Evolutionary conservation across 176 grass and related monocot species (phyloP).

Genomic region (Chloris gayana): DNA sequence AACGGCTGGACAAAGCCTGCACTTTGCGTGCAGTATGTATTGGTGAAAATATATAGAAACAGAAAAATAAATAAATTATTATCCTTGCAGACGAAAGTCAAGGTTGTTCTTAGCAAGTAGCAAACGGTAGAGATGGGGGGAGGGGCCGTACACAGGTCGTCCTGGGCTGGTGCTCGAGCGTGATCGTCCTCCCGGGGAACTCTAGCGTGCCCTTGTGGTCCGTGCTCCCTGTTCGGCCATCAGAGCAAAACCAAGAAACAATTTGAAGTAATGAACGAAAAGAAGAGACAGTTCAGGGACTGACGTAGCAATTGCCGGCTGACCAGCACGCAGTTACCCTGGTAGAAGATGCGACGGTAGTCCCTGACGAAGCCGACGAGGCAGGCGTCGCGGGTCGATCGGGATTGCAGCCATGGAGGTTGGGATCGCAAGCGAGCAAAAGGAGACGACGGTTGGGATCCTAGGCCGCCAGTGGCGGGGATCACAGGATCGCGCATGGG

Average conservation of each 20-base stretch:
- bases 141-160: conserved; percentile 63
- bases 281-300: neutral
- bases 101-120: neutral
- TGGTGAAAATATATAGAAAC: too few species aligned
- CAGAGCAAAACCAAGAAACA: neutral
- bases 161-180: conserved; percentile 58
- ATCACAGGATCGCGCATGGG: too few species aligned
- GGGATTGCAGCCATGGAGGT: conserved; percentile 85
- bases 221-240: conserved; percentile 61
- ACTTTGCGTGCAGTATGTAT: too few species aligned
- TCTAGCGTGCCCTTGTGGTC: conserved; percentile 85
- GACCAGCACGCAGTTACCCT: conserved; percentile 36
- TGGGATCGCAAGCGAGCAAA: too few species aligned
- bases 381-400: conserved; percentile 70
- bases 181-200: conserved; percentile 90
- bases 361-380: conserved; percentile 78
- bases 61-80: too few species aligned
- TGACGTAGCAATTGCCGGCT: neutral
- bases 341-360: conserved; percentile 91
- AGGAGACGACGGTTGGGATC: too few species aligned
- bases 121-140: neutral
- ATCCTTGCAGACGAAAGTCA: too few species aligned
- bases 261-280: too few species aligned
- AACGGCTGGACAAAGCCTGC: too few species aligned
- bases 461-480: too few species aligned